Conservation (phyloP, 768 basidiomycete species). For the Trametes villosa region DNA sequence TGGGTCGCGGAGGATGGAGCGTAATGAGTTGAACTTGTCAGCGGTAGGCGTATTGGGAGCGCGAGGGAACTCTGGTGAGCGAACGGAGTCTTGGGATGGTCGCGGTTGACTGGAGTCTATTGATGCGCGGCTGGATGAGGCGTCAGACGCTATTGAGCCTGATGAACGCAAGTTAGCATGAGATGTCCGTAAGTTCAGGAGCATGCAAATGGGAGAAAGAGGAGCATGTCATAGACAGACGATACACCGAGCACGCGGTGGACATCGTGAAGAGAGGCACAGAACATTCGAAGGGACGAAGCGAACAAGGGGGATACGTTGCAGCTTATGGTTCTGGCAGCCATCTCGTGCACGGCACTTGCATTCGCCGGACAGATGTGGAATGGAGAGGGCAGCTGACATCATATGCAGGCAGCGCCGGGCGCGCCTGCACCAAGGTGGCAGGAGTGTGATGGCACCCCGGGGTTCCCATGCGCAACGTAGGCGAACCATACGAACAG, state of each 20-base stretch:
- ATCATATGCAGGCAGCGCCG: background rate
- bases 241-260: background rate
- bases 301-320: background rate
- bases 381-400: background rate
- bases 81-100: slow-evolving; percentile 30
- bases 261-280: background rate
- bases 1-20: slow-evolving; percentile 73
- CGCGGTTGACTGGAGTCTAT: slow-evolving; percentile 33
- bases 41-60: slow-evolving; percentile 42
- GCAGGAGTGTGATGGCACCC: background rate
- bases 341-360: background rate
- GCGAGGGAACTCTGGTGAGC: slow-evolving; percentile 30
- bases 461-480: background rate
- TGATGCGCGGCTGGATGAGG: slow-evolving; percentile 31
- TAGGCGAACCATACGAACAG: background rate
- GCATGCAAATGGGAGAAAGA: background rate
- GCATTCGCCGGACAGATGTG: background rate
- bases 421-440: background rate
- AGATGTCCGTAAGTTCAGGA: slow-evolving; percentile 30
- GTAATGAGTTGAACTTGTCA: slow-evolving; percentile 54
- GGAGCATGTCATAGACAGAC: slow-evolving; percentile 1
- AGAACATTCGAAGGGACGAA: background rate
- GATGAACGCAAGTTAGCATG: slow-evolving; percentile 32
- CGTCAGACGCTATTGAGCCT: slow-evolving; percentile 26
- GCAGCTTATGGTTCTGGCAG: background rate